Base-by-base conservation (phyloP, 2,329 filamentous ascomycete genomes). In the Aspergillus awamori region DNA sequence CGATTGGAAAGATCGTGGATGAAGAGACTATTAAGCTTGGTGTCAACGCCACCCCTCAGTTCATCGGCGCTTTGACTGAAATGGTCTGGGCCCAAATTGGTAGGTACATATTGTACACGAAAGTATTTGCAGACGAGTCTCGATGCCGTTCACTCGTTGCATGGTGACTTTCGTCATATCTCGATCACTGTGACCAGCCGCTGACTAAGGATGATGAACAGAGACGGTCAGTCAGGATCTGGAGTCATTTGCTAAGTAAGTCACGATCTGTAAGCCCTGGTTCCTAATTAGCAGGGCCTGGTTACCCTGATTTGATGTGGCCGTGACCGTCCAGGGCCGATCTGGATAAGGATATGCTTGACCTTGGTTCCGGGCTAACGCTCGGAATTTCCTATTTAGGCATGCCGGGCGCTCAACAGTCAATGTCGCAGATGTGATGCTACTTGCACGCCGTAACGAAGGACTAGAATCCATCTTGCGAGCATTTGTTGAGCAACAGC, bases 21-120 rank as follows among this genome's bases (percentile, higher is more conserved):
- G 88, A 94, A 66, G 90, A 96, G 73, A 89, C 88, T 17, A 80
- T 92, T 30, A 82, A 84, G 59, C 82, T 88, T 28, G 87, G 91
- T 72, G 85, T 92, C 65, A 97, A 96, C 76, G 92, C 93, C 6
- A 97, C 94, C 26, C 92, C 92, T 1, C 92, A 96, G 72, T 97
- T 96, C 76, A 96, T 96, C 67, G 92, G 89, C 8, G 86, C 90
- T 0, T 76, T 96, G 72, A 95, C 91, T 0, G 93, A 97, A 76
- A 86, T 96, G 76, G 89, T 94, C 7, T 97, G 91, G 87, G 85
- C 88, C 1, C 93, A 96, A 68, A 90, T 97, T 55, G 90, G 92
- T 94, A 82, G 51, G 52, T 41, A 24, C 13, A 49, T 56, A 13
- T 17, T 47, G 47, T 20, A 6, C 17, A 26, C 17, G 11, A 26